Base-by-base conservation (phyloP, 805 yeast genomes). In the Lachancea nothofagi region DNA sequence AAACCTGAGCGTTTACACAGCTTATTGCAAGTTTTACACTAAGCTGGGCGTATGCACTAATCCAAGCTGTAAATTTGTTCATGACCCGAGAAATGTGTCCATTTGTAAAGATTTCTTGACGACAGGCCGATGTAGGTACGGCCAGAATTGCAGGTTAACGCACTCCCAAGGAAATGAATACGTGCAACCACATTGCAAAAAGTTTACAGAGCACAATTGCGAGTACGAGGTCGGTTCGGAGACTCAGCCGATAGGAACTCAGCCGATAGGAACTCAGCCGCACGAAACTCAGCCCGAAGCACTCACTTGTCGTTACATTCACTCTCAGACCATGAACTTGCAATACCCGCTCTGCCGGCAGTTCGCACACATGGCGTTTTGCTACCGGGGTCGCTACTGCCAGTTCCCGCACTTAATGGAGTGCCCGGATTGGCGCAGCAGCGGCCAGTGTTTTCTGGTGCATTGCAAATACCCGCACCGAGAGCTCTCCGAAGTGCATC, bases 361-460 rank as follows among this genome's bases (percentile, higher is more conserved):
- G n/a, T 45, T 45, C 32, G 41, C 48, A 6, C 36, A 40, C 33
- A 20, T 33, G 8, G 46, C 43, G 2, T 45, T 18, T 31, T 45
- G 48, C 38, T 33, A 35, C 31, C 35, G 45, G 10, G 48, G 48
- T 5, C 10, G 17, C 13, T 13, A 27, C 12, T 45, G 48, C 33
- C 28, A n/a, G 29, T 45, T 45, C 29, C 41, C 33, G 19, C 48
- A 45, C 26, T n/a, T 30, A 10, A 20, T 37, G 44, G 33, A 26
- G 15, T 45, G 48, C 30, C 43, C 46, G 5, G 43, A 42, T 24
- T 13, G 23, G 2, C 12, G 21, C 21, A 15, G 15, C 21, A 26
- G 24, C 14, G 23, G 33, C 2, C 32, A 23, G 10, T 45, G 48
- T 23, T 22, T 42, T 17, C 23, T 39, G 10, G 9, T 8, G n/a